Evolutionary conservation across 805 yeast species (phyloP).

Genomic region (Saturnispora halmiae): DNA sequence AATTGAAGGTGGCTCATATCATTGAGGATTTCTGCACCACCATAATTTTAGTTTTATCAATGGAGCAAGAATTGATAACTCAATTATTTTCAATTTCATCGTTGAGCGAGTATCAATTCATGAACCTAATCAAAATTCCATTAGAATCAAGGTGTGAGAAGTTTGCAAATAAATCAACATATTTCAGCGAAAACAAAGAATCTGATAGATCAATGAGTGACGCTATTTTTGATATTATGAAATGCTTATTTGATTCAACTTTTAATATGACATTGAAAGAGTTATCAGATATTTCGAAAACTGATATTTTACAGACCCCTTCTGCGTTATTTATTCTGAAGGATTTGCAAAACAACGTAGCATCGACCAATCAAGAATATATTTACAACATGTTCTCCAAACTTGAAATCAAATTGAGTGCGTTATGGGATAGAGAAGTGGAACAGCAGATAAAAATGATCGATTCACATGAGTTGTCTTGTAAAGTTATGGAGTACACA

Average conservation of each 20-base stretch:
- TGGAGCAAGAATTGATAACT: slow-evolving; percentile 43
- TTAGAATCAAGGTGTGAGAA: slow-evolving; percentile 18
- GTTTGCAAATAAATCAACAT: slow-evolving; percentile 14
- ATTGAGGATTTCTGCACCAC: slow-evolving; percentile 14
- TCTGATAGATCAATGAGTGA: slow-evolving; percentile 27
- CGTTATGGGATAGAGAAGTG: slow-evolving; percentile 52
- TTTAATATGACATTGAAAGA: slow-evolving; percentile 25
- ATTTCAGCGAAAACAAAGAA: slow-evolving; percentile 19
- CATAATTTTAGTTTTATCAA: slow-evolving; percentile 12
- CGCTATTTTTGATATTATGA: slow-evolving; percentile 23
- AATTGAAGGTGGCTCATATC: slow-evolving; percentile 1
- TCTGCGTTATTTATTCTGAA: slow-evolving; percentile 37
- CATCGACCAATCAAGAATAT: slow-evolving; percentile 57
- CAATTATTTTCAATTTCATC: slow-evolving; percentile 38
- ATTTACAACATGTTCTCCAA: slow-evolving; percentile 41
- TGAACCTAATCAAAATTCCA: slow-evolving; percentile 32
- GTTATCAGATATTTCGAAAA: slow-evolving; percentile 30
- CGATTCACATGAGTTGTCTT: slow-evolving; percentile 19
- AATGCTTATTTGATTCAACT: slow-evolving; percentile 23
- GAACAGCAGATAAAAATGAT: slow-evolving; percentile 43
- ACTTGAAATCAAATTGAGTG: slow-evolving; percentile 40
- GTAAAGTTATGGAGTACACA: slow-evolving; percentile 35
- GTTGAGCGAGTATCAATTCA: slow-evolving; percentile 30
- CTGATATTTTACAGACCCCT: slow-evolving; percentile 35
- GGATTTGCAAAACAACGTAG: slow-evolving; percentile 27